A percentile compares a stretch with the other conserved stretches of the same genome.
phyloP scores from a whole-genome alignment of 768 basidiomycete genomes.

The Pisolithus sp. region DNA sequence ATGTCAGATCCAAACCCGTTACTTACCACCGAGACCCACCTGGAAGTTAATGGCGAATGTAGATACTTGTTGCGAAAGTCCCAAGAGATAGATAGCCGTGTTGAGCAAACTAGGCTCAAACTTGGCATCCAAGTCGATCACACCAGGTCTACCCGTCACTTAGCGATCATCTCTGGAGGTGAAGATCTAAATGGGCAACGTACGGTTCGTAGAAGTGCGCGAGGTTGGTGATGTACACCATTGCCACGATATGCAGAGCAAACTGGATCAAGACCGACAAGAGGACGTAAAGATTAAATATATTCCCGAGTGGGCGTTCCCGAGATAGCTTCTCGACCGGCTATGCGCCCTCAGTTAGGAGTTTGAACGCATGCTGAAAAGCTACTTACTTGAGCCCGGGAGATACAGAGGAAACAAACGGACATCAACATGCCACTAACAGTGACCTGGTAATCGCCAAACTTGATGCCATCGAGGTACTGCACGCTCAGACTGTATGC shows the following conservation, averaged over 20 bases:
- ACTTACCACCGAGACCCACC: conserved; percentile 27
- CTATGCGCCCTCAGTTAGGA: conserved; percentile 47
- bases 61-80: conserved; percentile 95
- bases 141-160: conserved; percentile 47
- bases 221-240: conserved; percentile 91
- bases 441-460: conserved; percentile 97
- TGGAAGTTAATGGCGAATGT: conserved; percentile 99
- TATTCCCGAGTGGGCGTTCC: conserved; percentile 90
- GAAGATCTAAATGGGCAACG: conserved; percentile 22
- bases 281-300: conserved; percentile 95
- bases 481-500: conserved; percentile 98
- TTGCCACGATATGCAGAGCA: conserved; percentile 81
- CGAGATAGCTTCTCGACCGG: conserved; percentile 94
- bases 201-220: conserved; percentile 74
- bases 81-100: conserved; percentile 93
- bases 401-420: conserved; percentile 97
- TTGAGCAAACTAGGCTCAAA: conserved; percentile 94
- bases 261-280: conserved; percentile 91
- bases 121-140: conserved; percentile 91
- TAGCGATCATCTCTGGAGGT: not conserved
- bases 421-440: conserved; percentile 93
- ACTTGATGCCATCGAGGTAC: conserved; percentile 98
- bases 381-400: conserved; percentile 81
- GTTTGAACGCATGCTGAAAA: not conserved
- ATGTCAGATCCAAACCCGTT: not conserved